Conservation (phyloP, 73 alveolate genomes). For the Paramecium primaurelia region DNA sequence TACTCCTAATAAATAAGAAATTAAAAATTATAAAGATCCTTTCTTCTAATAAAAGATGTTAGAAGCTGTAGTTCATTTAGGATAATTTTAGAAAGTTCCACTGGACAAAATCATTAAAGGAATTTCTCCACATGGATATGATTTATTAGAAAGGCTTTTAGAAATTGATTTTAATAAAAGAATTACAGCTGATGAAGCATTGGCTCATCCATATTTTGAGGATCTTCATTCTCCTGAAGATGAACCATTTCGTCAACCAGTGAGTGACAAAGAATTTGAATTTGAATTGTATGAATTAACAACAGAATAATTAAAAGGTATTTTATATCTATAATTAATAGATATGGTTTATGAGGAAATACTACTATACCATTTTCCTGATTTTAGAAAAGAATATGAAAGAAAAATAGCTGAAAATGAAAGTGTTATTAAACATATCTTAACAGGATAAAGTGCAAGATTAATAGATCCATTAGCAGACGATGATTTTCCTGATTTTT, state of each 20-base stretch:
- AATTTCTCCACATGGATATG: conserved; percentile 74
- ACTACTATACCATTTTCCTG: conserved; percentile 67
- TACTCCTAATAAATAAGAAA: conserved; percentile 57
- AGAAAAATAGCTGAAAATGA: conserved; percentile 63
- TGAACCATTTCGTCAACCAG: conserved; percentile 67
- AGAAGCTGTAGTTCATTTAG: conserved; percentile 27
- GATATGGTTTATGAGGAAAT: conserved; percentile 74
- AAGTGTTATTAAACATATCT: conserved; percentile 55
- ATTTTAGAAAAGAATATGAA: conserved; percentile 59
- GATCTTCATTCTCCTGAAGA: conserved; percentile 78
- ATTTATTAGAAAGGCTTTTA: conserved; percentile 68
- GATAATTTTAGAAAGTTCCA: conserved; percentile 52
- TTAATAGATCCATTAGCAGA: conserved; percentile 52
- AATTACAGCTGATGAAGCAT: conserved; percentile 69
- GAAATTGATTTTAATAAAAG: conserved; percentile 71
- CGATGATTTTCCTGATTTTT: conserved; percentile 49
- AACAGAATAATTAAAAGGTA: conserved; percentile 59
- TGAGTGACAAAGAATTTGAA: conserved; percentile 63
- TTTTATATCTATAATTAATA: not conserved
- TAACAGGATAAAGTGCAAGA: conserved; percentile 52
- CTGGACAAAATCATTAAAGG: conserved; percentile 63
- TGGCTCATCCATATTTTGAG: conserved; percentile 81
- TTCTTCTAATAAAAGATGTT: conserved; percentile 7
- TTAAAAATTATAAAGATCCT: not conserved
- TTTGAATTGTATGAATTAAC: conserved; percentile 62